Conservation (phyloP, 768 basidiomycete species). For the Hebeloma cylindrosporum region DNA sequence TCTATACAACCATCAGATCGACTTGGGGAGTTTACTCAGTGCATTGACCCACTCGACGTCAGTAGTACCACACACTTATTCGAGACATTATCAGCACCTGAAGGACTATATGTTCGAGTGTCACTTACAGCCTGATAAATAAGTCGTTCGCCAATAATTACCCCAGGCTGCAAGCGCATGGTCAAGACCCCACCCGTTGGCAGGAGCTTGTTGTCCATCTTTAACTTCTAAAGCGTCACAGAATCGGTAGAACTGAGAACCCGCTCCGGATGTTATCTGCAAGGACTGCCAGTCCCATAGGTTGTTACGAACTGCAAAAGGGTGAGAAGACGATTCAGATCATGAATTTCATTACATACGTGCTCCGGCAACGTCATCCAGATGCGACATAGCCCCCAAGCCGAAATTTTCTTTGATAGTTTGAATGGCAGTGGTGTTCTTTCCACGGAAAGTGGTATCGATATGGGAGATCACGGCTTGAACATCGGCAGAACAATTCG, state of each 20-base stretch:
- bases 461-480: constrained; percentile 61
- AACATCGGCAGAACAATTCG: constrained; percentile 74
- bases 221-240: constrained; percentile 71
- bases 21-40: constrained; percentile 28
- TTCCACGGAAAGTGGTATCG: constrained; percentile 52
- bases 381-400: constrained; percentile 52
- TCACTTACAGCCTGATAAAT: constrained; percentile 48
- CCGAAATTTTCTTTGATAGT: constrained; percentile 59
- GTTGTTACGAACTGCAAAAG: constrained; percentile 48
- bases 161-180: constrained; percentile 64
- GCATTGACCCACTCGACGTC: constrained; percentile 46
- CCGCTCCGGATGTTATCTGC: constrained; percentile 48
- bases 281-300: constrained; percentile 71
- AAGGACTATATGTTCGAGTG: not conserved
- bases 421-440: constrained; percentile 47
- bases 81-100: not conserved
- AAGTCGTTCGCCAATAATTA: constrained; percentile 52
- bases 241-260: constrained; percentile 53
- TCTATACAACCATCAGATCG: constrained; percentile 21
- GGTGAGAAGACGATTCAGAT: not conserved
- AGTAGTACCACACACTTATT: constrained; percentile 49
- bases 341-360: constrained; percentile 31
- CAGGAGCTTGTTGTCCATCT: constrained; percentile 48
- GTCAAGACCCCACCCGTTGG: constrained; percentile 59
- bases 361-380: constrained; percentile 67